Evolutionary conservation across 2,329 filamentous ascomycete genomes (phyloP), one percentile per base, ranked within the genome.

Genomic region (Colletotrichum falcatum): DNA sequence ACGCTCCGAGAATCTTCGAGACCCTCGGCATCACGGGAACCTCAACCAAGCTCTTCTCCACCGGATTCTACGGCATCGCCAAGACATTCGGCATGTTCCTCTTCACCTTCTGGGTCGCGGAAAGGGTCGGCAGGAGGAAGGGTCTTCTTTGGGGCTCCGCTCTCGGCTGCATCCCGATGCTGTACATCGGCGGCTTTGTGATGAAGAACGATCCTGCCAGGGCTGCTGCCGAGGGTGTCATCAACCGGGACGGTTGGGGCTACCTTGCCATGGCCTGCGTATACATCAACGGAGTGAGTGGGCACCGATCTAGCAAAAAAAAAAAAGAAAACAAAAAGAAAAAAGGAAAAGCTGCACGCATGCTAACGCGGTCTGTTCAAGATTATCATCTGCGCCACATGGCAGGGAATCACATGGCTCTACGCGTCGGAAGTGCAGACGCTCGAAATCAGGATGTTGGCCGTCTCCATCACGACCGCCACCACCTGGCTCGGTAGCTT

Each of bases 361-460:
- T 20, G n/a, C 44, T 61, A 28, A 61, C 39, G 0, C 11, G n/a
- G 20, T 11, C 35, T 12, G 7, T 35, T 12, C 0, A 51, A 65
- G 67, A 28, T 77, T 20, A 78, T 81, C 37, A 80, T 80, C 35
- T 81, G 80, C 55, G 80, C 80, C 8, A 81, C 81, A 1, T 83
- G 81, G 81, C 81, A 83, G 65, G 81, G 81, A 0, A 82, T 81
- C 60, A 83, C 81, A 0, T 83, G 81, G 81, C 82, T 83, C 0
- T 84, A 85, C 63, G 82, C 81, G 11, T 82, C 81, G 0, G 84
- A 86, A 72, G 85, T 86, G 63, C 86, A 85, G 79, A 84, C 76
- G 2, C 64, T 70, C 11, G 79, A 80, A 26, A 79, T 80, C 30
- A 76, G 79, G 11, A 81, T 81, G 79, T 74, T 80, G 3, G 79